Conservation (phyloP, 2,329 filamentous ascomycete genomes). For the Sphaerostilbella broomeana region DNA sequence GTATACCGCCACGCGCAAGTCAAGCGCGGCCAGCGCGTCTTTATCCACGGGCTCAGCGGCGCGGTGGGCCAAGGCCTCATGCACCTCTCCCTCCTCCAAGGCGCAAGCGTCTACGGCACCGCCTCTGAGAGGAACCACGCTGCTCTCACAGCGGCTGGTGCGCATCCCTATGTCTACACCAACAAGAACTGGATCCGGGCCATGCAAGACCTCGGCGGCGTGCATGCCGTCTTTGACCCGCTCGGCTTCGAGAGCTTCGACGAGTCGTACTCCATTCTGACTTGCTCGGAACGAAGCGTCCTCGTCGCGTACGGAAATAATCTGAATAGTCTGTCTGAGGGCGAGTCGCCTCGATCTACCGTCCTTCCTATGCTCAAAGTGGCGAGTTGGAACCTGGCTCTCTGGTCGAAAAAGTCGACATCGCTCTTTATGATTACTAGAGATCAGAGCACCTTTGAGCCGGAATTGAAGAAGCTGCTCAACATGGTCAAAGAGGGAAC, state of each 20-base stretch:
- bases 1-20: constrained; percentile 34
- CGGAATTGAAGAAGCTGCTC: constrained; percentile 26
- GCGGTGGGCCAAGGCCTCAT: constrained; percentile 40
- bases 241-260: constrained; percentile 46
- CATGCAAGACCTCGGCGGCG: constrained; percentile 40
- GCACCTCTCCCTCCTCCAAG: constrained; percentile 34
- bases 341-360: constrained; percentile 29
- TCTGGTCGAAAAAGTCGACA: constrained; percentile 26
- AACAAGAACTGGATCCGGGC: constrained; percentile 42
- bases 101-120: constrained; percentile 44
- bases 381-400: constrained; percentile 23
- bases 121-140: constrained; percentile 40
- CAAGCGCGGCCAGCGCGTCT: constrained; percentile 37
- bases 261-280: constrained; percentile 41
- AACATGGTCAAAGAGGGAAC: constrained; percentile 25
- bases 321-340: constrained; percentile 22
- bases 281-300: constrained; percentile 26
- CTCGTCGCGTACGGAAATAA: constrained; percentile 35
- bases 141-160: constrained; percentile 32
- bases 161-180: constrained; percentile 38
- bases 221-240: constrained; percentile 41
- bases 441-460: constrained; percentile 27
- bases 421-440: constrained; percentile 32
- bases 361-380: constrained; percentile 29
- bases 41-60: constrained; percentile 45